Base-by-base conservation (phyloP, 2,329 filamentous ascomycete genomes). In the Colletotrichum scovillei region DNA sequence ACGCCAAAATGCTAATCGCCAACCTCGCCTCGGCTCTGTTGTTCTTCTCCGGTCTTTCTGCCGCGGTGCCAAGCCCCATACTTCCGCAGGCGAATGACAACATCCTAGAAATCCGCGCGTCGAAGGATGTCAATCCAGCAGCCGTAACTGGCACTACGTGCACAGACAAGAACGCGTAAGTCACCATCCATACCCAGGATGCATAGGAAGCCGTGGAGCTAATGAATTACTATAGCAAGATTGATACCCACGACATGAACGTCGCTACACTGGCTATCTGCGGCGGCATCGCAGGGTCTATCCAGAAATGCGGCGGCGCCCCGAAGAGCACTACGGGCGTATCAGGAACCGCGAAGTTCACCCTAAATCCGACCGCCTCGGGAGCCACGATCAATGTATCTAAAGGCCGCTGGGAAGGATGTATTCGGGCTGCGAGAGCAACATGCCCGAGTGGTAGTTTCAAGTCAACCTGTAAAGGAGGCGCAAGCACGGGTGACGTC, bases 331-430 rank as follows among this genome's bases (percentile, higher is more conserved):
- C 87, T 3, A 81, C 78, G 0, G 88, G 88, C 35, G 76, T 81
- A 60, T 84, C 82, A 3, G 86, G 87, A 2, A 87, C 83, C 6
- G 87, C 86, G 7, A 78, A 83, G 69, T 89, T 90, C 78, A 82
- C 78, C 3, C 81, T 90, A 11, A 82, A 79, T 19, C 82, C 86
- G 0, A 81, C 82, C 9, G 80, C 80, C 2, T 67, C 76, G 0
- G 87, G 86, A 5, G 83, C 84, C 24, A 87, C 84, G 6, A 88
- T 90, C 78, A 86, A 86, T 79, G 83, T 90, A 70, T 84, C 83
- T 52, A 89, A 89, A 80, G 84, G 83, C n/a, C 81, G 84, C 26
- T 88, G 88, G 87, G 86, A 89, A 78, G 81, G 83, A 58, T 90
- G 88, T 76, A 83, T 89, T 63, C 83, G 86, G 38, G 88, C 88